Base-by-base conservation (phyloP, 208 protist species). In the Trypanosomatidae sp. region DNA sequence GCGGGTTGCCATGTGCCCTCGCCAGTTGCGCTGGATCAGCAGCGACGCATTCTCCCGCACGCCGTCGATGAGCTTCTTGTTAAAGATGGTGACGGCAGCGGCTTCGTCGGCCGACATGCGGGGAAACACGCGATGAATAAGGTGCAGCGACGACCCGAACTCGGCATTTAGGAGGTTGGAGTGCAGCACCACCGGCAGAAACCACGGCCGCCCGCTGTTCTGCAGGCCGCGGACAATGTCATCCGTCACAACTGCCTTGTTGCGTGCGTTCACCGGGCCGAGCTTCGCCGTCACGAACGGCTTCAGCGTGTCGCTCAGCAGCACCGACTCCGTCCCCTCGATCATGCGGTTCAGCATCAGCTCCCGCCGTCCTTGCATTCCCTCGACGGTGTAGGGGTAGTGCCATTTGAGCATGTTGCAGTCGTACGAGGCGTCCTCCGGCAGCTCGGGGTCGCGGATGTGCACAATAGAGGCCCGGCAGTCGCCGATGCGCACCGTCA, bases 341-440 rank as follows among this genome's bases (percentile, higher is more conserved):
- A 95, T 74, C 90, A 95, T 94, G 58, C 87, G 85, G 69, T 95
- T 90, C 19, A 95, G 80, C 76, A 93, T 81, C 3, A 93, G 69
- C 77, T 94, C 89, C 15, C 88, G 81, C 43, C 87, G 70, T 1
- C 90, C 92, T 25, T 82, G 77, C 9, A 66, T 85, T 41, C 92
- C 92, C 19, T 89, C 84, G 28, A 95, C 71, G 47, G 85, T 83
- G 73, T 89, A 95, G 3, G 89, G 84, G 74, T 95, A 97, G 52
- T 90, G 87, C 92, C 92, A 97, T 68, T 90, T 93, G 58, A 94
- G 88, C 87, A 95, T 95, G 69, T 90, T 87, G 62, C 67, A 81
- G 81, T 93, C 91, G 77, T 91, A 97, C 56, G 71, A 78, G 4
- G 90, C 86, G 52, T 94, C 86, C 22, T 81, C 65, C 15, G 92